Evolutionary conservation across 148 eudicot genomes (phyloP), one percentile per base, ranked within the genome.

Genomic region (Talinum fruticosum): DNA sequence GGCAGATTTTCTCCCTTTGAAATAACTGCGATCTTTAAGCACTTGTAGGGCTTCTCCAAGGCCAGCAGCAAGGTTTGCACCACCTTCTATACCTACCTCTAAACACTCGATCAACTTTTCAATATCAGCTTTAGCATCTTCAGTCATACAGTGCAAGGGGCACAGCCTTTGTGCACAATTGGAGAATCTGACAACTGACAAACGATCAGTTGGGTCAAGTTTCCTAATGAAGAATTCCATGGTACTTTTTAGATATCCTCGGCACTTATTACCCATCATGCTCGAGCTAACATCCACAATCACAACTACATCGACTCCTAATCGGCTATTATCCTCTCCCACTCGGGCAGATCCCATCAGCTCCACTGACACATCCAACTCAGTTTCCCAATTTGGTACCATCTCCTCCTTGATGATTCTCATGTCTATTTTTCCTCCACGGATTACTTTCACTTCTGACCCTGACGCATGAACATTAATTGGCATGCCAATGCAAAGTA

Each of bases 231-330:
- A 33, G 24, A 66, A 79, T 10, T 47, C 66, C 36, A 26, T 66
- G 6, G 73, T 66, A 2, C 6, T 66, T 36, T 74, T 49, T 29
- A 79, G 8, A 5, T 73, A 44, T 8, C 34, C 36, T 34, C 74
- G 0, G 6, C 41, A 66, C 35, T 26, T 6, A 21, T 19, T 26
- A 0, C 66, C 37, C 2, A 13, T 1, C 82, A 79, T 79, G 77
- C 82, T 79, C 2, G 36, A 26, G 51, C 78, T 79, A 51, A 79
- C 66, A 37, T 79, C 82, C 1, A 79, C 23, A 10, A 79, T 66
- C 21, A 67, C 24, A 16, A 79, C 78, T 2, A 79, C 12, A 37
- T 79, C 82, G 6, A 79, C 26, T 7, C 79, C 79, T 4, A 35
- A 38, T 47, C 66, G 41, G 0, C n/a, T 1, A 16, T 49, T 44